Conservation (phyloP, 768 basidiomycete species). For the Favolaschia claudopus region DNA sequence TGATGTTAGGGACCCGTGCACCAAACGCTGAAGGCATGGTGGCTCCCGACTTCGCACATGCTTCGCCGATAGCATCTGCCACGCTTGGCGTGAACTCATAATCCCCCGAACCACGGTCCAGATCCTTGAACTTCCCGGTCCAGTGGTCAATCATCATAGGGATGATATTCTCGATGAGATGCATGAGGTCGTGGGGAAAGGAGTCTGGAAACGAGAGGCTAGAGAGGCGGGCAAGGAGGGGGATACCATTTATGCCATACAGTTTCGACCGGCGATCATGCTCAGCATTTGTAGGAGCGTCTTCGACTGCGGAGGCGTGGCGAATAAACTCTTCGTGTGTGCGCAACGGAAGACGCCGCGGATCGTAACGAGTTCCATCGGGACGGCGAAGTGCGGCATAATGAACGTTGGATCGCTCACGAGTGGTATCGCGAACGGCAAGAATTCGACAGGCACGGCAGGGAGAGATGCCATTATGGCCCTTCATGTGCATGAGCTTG, state of each 20-base stretch:
- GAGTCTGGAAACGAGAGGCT: no score
- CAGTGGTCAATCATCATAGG: no score
- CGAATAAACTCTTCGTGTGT: conserved; percentile 38
- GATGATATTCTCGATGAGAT: no score
- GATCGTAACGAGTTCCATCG: conserved; percentile 32
- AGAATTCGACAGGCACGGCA: conserved; percentile 41
- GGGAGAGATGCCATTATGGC: conserved; percentile 29
- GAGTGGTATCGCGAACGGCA: conserved; percentile 33
- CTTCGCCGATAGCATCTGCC: conserved; percentile 42
- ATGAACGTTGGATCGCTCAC: conserved; percentile 23
- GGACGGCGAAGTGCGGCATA: conserved; percentile 38
- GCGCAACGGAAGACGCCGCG: conserved; percentile 41
- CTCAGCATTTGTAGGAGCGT: no score
- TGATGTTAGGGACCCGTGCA: conserved; percentile 34
- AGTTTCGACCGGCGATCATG: no score
- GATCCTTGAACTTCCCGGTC: no score
- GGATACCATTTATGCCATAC: no score
- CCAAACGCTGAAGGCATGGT: conserved; percentile 41
- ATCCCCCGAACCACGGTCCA: no score
- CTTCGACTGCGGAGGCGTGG: no score
- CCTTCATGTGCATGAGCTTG: not conserved
- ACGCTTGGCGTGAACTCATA: conserved; percentile 32
- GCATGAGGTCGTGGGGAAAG: no score
- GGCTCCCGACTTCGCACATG: conserved; percentile 29
- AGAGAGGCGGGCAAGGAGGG: no score